A percentile compares a stretch with the other conserved stretches of the same genome.
phyloP scores from a whole-genome alignment of 345 rosid species.

The Punica granatum region DNA sequence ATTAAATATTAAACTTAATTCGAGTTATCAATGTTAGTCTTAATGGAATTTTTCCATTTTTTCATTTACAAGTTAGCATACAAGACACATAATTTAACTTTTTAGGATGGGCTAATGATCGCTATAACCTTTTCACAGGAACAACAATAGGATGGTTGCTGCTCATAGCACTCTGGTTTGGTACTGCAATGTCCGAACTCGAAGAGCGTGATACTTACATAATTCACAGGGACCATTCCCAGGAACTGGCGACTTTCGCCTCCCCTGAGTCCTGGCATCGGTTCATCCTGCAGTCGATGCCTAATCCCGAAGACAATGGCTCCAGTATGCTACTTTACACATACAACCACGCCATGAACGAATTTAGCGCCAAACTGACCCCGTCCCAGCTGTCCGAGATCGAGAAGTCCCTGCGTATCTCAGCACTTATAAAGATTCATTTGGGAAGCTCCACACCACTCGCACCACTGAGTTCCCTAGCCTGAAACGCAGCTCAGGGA shows the following conservation, averaged over 20 bases:
- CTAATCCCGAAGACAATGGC: neutral
- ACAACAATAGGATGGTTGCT: neutral
- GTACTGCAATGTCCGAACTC: neutral
- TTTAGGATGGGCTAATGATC: too few species aligned
- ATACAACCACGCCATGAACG: constrained; percentile 32
- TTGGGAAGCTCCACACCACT: constrained; percentile 32
- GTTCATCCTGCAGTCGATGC: constrained; percentile 11
- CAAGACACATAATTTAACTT: too few species aligned
- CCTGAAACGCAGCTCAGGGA: constrained; percentile 16
- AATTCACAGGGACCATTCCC: constrained; percentile 29
- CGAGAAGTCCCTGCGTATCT: constrained; percentile 35
- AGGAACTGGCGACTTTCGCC: constrained; percentile 24
- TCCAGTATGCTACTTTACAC: constrained; percentile 23
- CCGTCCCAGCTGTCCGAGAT: constrained; percentile 26
- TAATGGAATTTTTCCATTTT: too few species aligned
- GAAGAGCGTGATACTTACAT: constrained; percentile 25
- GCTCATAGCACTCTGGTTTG: neutral
- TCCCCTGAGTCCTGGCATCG: constrained; percentile 27
- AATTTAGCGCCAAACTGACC: constrained; percentile 45
- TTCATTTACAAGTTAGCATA: too few species aligned
- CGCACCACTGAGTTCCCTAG: constrained; percentile 34
- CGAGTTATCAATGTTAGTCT: too few species aligned
- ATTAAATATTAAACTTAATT: too few species aligned
- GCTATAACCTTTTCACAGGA: neutral
- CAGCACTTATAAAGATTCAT: constrained; percentile 24